phyloP scores from a whole-genome alignment of 2,329 filamentous ascomycete species.

The Colletotrichum gloeosporioides region DNA sequence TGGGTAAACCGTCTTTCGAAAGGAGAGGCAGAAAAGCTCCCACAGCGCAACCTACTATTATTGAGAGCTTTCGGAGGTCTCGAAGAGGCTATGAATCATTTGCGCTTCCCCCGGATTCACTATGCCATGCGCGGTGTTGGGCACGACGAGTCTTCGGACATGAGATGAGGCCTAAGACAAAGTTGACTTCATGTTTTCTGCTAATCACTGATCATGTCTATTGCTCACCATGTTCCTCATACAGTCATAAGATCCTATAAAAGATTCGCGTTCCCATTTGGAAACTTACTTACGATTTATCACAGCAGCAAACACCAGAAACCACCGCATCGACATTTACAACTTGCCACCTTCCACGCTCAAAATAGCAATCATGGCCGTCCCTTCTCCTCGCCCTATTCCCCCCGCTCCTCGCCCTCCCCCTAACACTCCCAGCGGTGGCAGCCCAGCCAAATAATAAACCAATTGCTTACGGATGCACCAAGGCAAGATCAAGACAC shows the following conservation, averaged over 20 bases:
- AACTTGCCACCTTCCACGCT: background rate
- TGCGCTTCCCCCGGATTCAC: background rate
- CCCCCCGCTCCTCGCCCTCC: background rate
- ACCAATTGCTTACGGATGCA: background rate
- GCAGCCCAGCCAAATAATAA: background rate
- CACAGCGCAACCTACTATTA: background rate
- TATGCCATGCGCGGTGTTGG: fast-evolving
- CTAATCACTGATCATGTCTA: background rate
- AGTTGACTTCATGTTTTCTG: background rate
- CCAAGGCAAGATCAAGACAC: background rate
- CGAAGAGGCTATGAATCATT: background rate
- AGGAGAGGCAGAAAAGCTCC: fast-evolving
- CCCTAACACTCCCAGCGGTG: background rate
- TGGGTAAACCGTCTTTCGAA: background rate
- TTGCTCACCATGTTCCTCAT: background rate
- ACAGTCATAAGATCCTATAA: background rate
- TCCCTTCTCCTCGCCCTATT: background rate
- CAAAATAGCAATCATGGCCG: background rate
- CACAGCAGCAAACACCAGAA: background rate
- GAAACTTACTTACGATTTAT: background rate
- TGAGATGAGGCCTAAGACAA: background rate
- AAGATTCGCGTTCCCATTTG: background rate
- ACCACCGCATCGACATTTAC: fast-evolving
- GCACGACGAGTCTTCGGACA: background rate
- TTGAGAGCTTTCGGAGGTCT: fast-evolving